These are phyloP conservation scores for Coleophoma crateriformis DNA, from an alignment of 2,329 filamentous ascomycete species.

Conservation along the genomic window DNA sequence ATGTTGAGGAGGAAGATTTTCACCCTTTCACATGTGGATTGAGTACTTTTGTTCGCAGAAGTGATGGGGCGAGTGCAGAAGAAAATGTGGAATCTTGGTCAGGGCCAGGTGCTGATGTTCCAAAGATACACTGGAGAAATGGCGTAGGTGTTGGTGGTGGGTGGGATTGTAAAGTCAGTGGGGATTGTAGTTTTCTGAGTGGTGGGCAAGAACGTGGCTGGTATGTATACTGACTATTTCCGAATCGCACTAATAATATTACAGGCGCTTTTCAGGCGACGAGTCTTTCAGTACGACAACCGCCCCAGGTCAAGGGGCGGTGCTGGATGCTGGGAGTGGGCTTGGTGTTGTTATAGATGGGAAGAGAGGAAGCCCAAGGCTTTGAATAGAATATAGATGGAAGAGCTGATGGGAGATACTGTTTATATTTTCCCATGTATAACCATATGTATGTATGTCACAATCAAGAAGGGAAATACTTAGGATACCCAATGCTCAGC, in stretches of 20 bases:
- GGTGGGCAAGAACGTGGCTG: slow-evolving; percentile 84
- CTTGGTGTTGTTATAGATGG: slow-evolving; percentile 30
- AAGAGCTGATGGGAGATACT: too few relatives aligned
- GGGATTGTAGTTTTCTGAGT: slow-evolving; percentile 77
- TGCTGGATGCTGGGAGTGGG: slow-evolving; percentile 25
- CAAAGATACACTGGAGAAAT: slow-evolving; percentile 45
- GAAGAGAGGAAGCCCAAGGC: slow-evolving; percentile 13
- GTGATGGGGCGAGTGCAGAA: slow-evolving; percentile 26
- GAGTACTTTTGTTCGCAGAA: slow-evolving; percentile 56
- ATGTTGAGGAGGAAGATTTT: slow-evolving; percentile 73
- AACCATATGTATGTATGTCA: neutral
- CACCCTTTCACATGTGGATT: slow-evolving; percentile 78
- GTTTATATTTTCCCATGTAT: neutral
- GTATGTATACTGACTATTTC: slow-evolving; percentile 40
- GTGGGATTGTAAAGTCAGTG: slow-evolving; percentile 77
- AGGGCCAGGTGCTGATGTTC: slow-evolving; percentile 30
- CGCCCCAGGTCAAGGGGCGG: slow-evolving; percentile 12
- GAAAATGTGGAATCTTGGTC: slow-evolving; percentile 33
- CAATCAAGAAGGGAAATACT: too few relatives aligned
- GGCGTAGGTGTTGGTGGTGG: slow-evolving; percentile 64
- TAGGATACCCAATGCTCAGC: too few relatives aligned
- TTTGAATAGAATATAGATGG: neutral
- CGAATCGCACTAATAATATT: neutral
- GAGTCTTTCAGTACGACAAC: slow-evolving; percentile 42
- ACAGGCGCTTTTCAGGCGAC: slow-evolving; percentile 49